Evolutionary conservation across 23 red algal genomes (phyloP), one percentile per base, ranked within the genome.

Genomic region (Gracilaria domingensis): DNA sequence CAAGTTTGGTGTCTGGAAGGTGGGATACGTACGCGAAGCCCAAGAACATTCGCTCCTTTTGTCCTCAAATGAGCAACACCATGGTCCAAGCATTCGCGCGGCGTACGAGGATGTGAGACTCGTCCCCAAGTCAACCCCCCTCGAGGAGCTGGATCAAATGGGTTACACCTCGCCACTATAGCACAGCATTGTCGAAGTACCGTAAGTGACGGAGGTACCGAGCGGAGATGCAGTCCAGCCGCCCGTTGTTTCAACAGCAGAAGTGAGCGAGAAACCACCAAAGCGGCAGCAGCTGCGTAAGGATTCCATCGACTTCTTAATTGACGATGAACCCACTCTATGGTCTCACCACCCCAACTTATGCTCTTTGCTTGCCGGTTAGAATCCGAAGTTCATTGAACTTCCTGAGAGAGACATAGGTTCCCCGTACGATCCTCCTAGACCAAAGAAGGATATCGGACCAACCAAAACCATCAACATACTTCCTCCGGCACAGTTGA

Each of bases 61-160:
- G 28, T 88, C 85, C 13, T 59, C 85, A 37, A 75, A 50, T 25
- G 30, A 47, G 0, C 12, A 56, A 12, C 48, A 56, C 17, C 34
- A 49, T 28, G 85, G 70, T 62, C 38, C 50, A 17, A 44, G 17
- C 0, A 88, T 88, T 35, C 51, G 69, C 25, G 66, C 85, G 25
- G 66, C 85, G 12, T 88, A 88, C 42, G 85, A 88, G 39, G 55
- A 88, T 88, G 48, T 88, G 23, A 37, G 67, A 5, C 23, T 28
- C 25, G 85, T 69, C 12, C 85, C 85, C 28, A 50, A 60, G 25
- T 88, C 67, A 77, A 23, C 66, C 12, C 4, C 78, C 4, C 0
- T 54, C 12, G 12, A 35, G 23, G 66, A 88, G 60, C 69, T 88
- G 32, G 69, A 75, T 34, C 66, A 70, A 35, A 34, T 70, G 29